Conservation (phyloP, 2,329 filamentous ascomycete species). For the Annulohypoxylon truncatum region DNA sequence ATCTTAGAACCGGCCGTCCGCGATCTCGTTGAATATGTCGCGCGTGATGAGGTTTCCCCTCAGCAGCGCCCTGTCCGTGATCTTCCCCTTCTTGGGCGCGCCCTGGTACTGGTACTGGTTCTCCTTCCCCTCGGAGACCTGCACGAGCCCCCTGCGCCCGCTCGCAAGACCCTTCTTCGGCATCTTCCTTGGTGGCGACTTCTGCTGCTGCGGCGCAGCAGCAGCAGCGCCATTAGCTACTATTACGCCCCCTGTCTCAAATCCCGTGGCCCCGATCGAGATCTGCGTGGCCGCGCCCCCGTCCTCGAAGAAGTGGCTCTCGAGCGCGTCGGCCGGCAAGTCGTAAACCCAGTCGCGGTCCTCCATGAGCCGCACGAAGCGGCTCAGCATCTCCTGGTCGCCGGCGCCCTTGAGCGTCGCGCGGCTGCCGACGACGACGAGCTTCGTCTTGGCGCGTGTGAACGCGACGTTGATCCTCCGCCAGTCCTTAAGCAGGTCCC, state of each 20-base stretch:
- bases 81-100: slow-evolving; percentile 65
- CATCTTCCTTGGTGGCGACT: slow-evolving; percentile 39
- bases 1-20: slow-evolving; percentile 47
- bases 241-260: too few species aligned
- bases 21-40: slow-evolving; percentile 82
- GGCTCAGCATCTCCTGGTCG: slow-evolving; percentile 79
- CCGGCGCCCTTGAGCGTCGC: slow-evolving; percentile 79
- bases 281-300: slow-evolving; percentile 58
- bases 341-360: slow-evolving; percentile 83
- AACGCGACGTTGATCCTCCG: slow-evolving; percentile 95
- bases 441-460: slow-evolving; percentile 90
- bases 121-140: slow-evolving; percentile 54
- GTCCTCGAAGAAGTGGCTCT: slow-evolving; percentile 76
- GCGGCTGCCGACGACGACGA: slow-evolving; percentile 87
- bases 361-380: slow-evolving; percentile 83
- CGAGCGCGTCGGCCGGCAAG: slow-evolving; percentile 71
- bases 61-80: slow-evolving; percentile 71
- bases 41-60: slow-evolving; percentile 75
- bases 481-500: slow-evolving; percentile 92
- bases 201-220: slow-evolving; percentile 32
- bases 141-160: slow-evolving; percentile 16
- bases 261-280: slow-evolving; percentile 52
- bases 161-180: slow-evolving; percentile 46
- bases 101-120: slow-evolving; percentile 55
- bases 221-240: background rate